Evolutionary conservation across 345 rosid species (phyloP).

Genomic region (Arabis hirsuta): DNA sequence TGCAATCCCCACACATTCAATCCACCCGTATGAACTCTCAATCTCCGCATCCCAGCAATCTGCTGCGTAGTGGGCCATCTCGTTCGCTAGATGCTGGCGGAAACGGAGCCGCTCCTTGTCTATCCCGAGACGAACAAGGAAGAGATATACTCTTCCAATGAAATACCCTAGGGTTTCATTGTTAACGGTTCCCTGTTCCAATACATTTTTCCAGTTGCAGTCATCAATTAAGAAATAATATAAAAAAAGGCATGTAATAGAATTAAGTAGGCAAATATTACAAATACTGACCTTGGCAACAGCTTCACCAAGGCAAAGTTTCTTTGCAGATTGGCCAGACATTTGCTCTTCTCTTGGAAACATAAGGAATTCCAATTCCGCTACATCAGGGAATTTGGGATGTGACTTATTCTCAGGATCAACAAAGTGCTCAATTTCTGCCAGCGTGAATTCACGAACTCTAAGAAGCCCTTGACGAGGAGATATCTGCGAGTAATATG

Average conservation of each 20-base stretch:
- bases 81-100: constrained; percentile 95
- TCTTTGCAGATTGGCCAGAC: constrained; percentile 82
- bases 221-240: constrained; percentile 17
- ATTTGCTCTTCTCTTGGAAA: constrained; percentile 88
- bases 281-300: constrained; percentile 68
- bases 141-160: constrained; percentile 93
- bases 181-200: constrained; percentile 78
- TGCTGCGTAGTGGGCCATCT: constrained; percentile 99
- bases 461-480: constrained; percentile 98
- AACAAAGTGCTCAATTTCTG: constrained; percentile 96
- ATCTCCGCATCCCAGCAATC: constrained; percentile 99
- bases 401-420: constrained; percentile 98
- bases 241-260: not conserved
- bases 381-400: constrained; percentile 74
- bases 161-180: constrained; percentile 94
- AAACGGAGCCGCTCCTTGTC: constrained; percentile 79
- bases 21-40: constrained; percentile 94
- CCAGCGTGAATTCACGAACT: constrained; percentile 93
- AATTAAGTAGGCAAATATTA: not conserved
- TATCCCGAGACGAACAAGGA: constrained; percentile 80
- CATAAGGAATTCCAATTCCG: constrained; percentile 76
- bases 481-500: constrained; percentile 60
- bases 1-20: constrained; percentile 98
- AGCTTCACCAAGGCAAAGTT: constrained; percentile 67
- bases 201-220: constrained; percentile 21